Evolutionary conservation across 129 eudicot species (phyloP), one percentile per base, ranked within the genome.

Genomic region (Ambrosia artemisiifolia): DNA sequence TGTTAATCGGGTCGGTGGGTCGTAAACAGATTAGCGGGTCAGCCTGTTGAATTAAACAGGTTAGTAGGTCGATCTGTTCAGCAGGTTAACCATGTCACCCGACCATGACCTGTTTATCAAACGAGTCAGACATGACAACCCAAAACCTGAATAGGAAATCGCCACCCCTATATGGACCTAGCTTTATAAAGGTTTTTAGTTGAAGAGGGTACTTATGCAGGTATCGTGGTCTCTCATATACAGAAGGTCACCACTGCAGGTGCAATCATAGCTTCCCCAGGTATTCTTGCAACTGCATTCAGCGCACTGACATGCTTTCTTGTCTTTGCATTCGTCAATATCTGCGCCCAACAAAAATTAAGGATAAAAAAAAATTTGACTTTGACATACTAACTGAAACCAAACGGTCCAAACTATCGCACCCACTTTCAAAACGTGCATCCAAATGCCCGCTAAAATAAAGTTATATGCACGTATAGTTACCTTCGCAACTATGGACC

Each of bases 231-330:
- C 96, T 79, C 83, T 84, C 74, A 89, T 93, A 61, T 93, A 93
- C 84, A 94, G 80, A 55, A 90, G 89, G 69, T 84, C 95, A 63
- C 90, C 85, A 65, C 86, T 75, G 28, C 96, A 94, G 35, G 86
- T 65, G 76, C 98, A 94, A 0, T 94, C 95, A 55, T 94, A 93
- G 85, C 96, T 87, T 60, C 98, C 98, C 99, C 98, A 93, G 3
- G 96, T 93, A 76, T 93, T 79, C 77, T 85, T 93, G 85, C 98
- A 93, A 85, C 85, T 85, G 87, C 98, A 94, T 74, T 90, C 96
- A 50, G 92, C 82, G 77, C 98, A 94, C 71, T 94, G 96, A 17
- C 98, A 94, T 1, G 92, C 95, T 84, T 84, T 89, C 87, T 79
- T 87, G 65, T 90, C 98, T 76, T 79, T 86, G 79, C 98, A 90